Evolutionary conservation across 768 basidiomycete species (phyloP).

Genomic region (Auricularia cornea): DNA sequence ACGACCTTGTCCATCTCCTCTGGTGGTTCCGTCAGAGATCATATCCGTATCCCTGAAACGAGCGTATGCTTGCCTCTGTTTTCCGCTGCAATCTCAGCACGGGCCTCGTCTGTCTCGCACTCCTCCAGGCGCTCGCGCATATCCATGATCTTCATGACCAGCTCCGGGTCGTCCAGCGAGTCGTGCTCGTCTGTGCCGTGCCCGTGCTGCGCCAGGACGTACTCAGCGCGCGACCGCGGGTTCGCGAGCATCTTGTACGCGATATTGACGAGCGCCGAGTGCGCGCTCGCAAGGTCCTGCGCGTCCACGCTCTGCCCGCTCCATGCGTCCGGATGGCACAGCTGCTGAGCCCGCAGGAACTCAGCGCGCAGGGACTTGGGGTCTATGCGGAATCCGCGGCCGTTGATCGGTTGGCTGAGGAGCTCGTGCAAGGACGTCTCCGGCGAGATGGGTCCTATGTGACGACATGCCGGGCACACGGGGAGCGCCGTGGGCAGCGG

Average conservation of each 20-base stretch:
- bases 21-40: conserved; percentile 19
- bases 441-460: conserved; percentile 50
- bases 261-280: conserved; percentile 72
- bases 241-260: conserved; percentile 71
- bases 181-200: conserved; percentile 58
- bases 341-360: conserved; percentile 64
- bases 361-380: conserved; percentile 46
- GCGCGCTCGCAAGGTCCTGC: conserved; percentile 48
- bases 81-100: conserved; percentile 41
- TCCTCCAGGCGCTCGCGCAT: conserved; percentile 68
- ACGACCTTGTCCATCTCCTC: conserved; percentile 45
- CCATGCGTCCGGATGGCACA: conserved; percentile 86
- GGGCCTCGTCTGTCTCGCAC: conserved; percentile 38
- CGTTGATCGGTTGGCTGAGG: conserved; percentile 49
- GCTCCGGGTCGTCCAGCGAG: conserved; percentile 55
- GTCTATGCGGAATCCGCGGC: conserved; percentile 69
- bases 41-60: not conserved
- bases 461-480: conserved; percentile 66
- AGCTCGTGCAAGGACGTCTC: conserved; percentile 57
- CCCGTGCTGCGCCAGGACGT: conserved; percentile 63
- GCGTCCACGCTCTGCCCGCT: conserved; percentile 55
- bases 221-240: conserved; percentile 71
- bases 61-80: conserved; percentile 43
- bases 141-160: conserved; percentile 75
- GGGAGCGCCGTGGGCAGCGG: conserved; percentile 57